phyloP scores from a whole-genome alignment of 768 basidiomycete species.

The Psilocybe sp. region DNA sequence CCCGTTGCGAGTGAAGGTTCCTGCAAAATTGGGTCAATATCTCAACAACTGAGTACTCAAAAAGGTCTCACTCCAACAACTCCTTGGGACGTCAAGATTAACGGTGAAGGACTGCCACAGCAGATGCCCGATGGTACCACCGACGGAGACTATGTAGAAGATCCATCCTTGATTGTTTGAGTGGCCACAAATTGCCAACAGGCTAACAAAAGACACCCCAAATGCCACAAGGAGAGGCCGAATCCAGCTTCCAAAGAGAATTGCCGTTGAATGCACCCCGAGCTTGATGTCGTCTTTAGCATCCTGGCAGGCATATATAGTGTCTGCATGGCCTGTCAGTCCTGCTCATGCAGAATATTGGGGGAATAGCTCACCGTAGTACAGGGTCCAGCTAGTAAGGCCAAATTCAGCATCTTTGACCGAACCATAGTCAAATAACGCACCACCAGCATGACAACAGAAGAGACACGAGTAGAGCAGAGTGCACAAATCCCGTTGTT shows the following conservation, averaged over 20 bases:
- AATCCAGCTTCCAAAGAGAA: constrained; percentile 63
- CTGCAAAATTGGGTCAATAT: constrained; percentile 18
- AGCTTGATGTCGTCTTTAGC: constrained; percentile 68
- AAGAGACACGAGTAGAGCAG: constrained; percentile 27
- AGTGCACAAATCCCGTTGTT: constrained; percentile 28
- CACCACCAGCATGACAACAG: constrained; percentile 47
- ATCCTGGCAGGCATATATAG: constrained; percentile 80
- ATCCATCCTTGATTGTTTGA: constrained; percentile 49
- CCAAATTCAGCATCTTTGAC: too few species aligned
- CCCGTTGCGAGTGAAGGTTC: constrained; percentile 46
- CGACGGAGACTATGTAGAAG: constrained; percentile 44
- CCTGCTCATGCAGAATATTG: not conserved
- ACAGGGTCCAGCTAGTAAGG: constrained; percentile 42
- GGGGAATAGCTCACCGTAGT: constrained; percentile 33
- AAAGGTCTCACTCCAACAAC: constrained; percentile 42
- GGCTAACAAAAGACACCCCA: constrained; percentile 46
- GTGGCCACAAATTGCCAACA: constrained; percentile 52
- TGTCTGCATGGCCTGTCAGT: constrained; percentile 31
- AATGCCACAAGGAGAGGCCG: constrained; percentile 53
- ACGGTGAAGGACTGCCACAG: constrained; percentile 46
- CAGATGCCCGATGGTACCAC: constrained; percentile 41
- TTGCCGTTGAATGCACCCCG: constrained; percentile 73
- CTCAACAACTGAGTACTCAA: not conserved
- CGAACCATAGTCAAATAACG: constrained; percentile 38
- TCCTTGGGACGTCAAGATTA: constrained; percentile 38